These are phyloP conservation scores for Stachybotrys elegans DNA, from an alignment of 2,329 filamentous ascomycete genomes.

Conservation along the genomic window DNA sequence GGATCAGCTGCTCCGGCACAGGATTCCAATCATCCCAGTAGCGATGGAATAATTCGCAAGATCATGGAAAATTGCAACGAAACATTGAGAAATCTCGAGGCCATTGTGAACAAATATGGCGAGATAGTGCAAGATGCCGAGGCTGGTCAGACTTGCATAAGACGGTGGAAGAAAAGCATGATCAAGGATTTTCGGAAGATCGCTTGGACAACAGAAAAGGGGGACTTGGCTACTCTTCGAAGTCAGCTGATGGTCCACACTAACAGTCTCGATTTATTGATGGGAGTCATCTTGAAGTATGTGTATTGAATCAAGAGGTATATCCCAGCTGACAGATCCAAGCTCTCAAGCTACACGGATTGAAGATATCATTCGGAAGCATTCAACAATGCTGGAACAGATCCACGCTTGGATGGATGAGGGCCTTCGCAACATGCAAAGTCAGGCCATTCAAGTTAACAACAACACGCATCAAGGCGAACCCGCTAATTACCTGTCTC, in stretches of 20 bases:
- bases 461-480: neutral
- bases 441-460: neutral
- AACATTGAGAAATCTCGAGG: neutral
- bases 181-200: slow-evolving; percentile 7
- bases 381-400: neutral
- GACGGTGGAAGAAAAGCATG: slow-evolving; percentile 5
- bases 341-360: slow-evolving; percentile 4
- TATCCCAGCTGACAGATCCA: neutral
- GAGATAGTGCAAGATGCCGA: neutral
- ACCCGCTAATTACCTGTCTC: too few relatives aligned
- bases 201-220: slow-evolving; percentile 8
- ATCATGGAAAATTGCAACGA: slow-evolving; percentile 6
- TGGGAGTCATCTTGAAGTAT: slow-evolving; percentile 8
- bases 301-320: neutral
- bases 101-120: slow-evolving; percentile 3
- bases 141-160: neutral
- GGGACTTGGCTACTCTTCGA: slow-evolving; percentile 2
- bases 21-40: slow-evolving; percentile 3
- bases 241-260: slow-evolving; percentile 5
- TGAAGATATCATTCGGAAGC: neutral
- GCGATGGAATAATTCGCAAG: slow-evolving; percentile 6
- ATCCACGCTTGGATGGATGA: neutral
- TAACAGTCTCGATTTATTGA: slow-evolving; percentile 7
- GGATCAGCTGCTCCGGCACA: slow-evolving; percentile 1
- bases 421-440: neutral